Evolutionary conservation across 192 early-diverging fungal genomes (phyloP), one percentile per base, ranked within the genome.

Genomic region (Radiomyces spectabilis): DNA sequence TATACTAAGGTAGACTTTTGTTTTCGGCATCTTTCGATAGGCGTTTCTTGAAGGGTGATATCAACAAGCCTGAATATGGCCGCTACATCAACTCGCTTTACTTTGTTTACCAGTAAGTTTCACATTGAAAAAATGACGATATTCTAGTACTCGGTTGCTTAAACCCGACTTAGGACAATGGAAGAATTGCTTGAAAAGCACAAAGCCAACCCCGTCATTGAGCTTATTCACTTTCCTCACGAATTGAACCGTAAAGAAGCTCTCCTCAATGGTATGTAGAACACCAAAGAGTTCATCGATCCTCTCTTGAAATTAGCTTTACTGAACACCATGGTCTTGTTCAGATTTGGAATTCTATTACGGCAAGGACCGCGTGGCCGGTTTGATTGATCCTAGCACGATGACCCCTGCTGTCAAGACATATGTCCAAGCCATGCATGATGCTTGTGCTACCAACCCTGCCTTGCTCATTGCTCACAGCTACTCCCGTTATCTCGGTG

Each of bases 401-500:
- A 60, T 74, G 55, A 65, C 76, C 8, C 73, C 75, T 22, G 77
- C 79, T n/a, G 75, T 76, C 7, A 57, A 74, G 40, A 45, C 60
- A 16, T 81, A 81, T 46, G 55, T 65, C 21, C 56, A 69, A 3
- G 62, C 74, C 37, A 79, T 81, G 51, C 46, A 74, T 10, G 53
- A 52, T 2, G 67, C 73, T 4, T 48, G 59, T 13, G 24, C 26
- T 22, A 47, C 56, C 15, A 70, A 71, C 40, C 76, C 76, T 30
- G 71, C 71, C 18, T 61, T 81, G 0, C 45, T 81, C 31, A 57
- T 79, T n/a, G 75, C 79, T 39, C 77, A 81, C 37, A 57, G 69
- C 34, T 81, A 81, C 22, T 55, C 75, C 18, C 73, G 79, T 18
- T 81, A 81, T 52, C 48, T 81, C 1, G 79, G 79, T 27, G 79